Evolutionary conservation across 2,329 filamentous ascomycete species (phyloP).

Genomic region (Massarina eburnea): DNA sequence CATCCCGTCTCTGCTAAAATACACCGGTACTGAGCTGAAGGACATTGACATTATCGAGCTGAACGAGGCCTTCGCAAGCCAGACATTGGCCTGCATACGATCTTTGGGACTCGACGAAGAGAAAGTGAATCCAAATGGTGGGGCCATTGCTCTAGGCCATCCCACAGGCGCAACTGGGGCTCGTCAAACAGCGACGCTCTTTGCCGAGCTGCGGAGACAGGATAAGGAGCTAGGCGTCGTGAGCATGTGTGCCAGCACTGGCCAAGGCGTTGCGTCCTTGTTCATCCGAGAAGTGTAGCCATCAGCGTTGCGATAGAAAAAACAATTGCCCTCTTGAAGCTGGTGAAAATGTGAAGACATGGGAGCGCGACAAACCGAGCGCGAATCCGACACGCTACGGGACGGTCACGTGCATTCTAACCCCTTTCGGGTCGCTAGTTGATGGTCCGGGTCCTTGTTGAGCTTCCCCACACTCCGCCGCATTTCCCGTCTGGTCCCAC

Average conservation of each 20-base stretch:
- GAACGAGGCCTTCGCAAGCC: constrained; percentile 96
- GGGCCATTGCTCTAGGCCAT: constrained; percentile 81
- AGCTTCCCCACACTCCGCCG: constrained; percentile 32
- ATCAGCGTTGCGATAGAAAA: too few species aligned
- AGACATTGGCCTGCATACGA: constrained; percentile 86
- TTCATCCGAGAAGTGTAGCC: constrained; percentile 31
- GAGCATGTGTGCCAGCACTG: constrained; percentile 70
- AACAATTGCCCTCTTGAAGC: not conserved
- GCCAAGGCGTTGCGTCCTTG: constrained; percentile 33
- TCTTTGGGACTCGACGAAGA: constrained; percentile 66
- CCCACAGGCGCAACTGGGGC: constrained; percentile 75
- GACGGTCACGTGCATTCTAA: constrained; percentile 2
- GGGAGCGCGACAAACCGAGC: not conserved
- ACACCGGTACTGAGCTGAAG: constrained; percentile 73
- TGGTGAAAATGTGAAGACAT: not conserved
- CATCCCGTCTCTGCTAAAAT: constrained; percentile 77
- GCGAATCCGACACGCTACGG: constrained; percentile 1
- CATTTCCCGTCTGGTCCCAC: constrained; percentile 21
- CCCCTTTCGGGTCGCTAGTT: constrained; percentile 2
- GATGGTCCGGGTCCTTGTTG: not conserved
- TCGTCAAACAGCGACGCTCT: constrained; percentile 79
- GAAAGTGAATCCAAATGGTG: constrained; percentile 80
- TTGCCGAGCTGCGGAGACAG: constrained; percentile 67
- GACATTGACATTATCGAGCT: constrained; percentile 90
- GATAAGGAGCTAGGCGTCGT: constrained; percentile 79